These are phyloP conservation scores for Neurospora sp. DNA, from an alignment of 2,329 filamentous ascomycete genomes.

Conservation along the genomic window DNA sequence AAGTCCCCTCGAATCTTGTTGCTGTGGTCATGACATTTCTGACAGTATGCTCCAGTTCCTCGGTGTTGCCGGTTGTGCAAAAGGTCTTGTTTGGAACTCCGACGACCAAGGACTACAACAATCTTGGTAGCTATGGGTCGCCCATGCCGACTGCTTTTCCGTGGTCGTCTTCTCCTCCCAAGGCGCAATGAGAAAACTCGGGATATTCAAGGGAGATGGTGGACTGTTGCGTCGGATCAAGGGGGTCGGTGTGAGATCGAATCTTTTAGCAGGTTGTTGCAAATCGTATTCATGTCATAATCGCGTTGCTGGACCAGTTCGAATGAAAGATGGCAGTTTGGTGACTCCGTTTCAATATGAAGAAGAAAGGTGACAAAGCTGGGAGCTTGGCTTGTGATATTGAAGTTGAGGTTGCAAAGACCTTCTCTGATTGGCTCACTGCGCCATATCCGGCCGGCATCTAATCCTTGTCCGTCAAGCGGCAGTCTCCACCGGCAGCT, in stretches of 20 bases:
- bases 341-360: neutral
- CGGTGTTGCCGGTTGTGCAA: conserved; percentile 36
- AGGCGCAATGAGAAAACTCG: conserved; percentile 2
- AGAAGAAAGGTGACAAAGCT: neutral
- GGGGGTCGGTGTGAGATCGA: neutral
- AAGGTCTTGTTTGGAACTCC: conserved; percentile 35
- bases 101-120: conserved; percentile 35
- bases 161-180: conserved; percentile 31
- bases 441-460: neutral
- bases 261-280: neutral
- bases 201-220: neutral
- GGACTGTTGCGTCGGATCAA: neutral
- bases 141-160: conserved; percentile 35
- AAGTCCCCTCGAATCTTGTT: conserved; percentile 22
- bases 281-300: neutral
- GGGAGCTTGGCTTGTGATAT: neutral
- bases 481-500: neutral
- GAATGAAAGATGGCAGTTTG: neutral
- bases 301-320: neutral
- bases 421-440: neutral
- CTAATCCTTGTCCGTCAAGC: neutral
- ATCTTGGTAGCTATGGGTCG: conserved; percentile 32
- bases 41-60: conserved; percentile 22
- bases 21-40: conserved; percentile 2
- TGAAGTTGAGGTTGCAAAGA: neutral